Base-by-base conservation (phyloP, 495 filamentous ascomycete genomes). In the Talaromyces nanjingensis region DNA sequence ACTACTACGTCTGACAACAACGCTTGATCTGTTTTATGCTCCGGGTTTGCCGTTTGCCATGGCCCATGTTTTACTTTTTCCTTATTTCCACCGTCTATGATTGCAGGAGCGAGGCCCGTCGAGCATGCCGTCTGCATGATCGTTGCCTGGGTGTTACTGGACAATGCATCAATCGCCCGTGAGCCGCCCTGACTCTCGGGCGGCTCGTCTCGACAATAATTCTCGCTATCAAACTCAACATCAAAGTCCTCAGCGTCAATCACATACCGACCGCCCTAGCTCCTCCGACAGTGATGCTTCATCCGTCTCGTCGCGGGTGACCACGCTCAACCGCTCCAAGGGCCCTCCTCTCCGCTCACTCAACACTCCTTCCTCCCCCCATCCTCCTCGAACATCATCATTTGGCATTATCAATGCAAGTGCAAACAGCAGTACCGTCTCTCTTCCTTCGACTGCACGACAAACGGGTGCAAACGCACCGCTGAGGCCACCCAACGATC, bases 271-370 rank as follows among this genome's bases (percentile, higher is more conserved):
- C 61, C 77, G 74, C 45, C 72, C 77, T 59, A 77, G 73, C 68
- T 79, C 78, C 58, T 82, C 81, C 60, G 80, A 79, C 69, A 83
- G 80, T 70, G 80, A 83, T 75, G 78, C 78, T 63, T 83, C 81
- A 8, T 74, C 71, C 27, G 65, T 66, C 49, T 74, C 73, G 37
- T 83, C 81, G 20, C 80, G 81, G 68, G 74, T 81, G 64, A 83
- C 81, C 33, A 75, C 79, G 22, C 73, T 77, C 57, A 81, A 69
- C 25, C 65, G 69, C 18, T 71, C 73, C 12, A 71, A 72, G 42
- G 65, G 66, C 33, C 63, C 66, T 29, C 63, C 66, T 27, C 67
- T 70, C 24, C 62, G 64, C 20, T 59, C 66, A 9, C 63, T 66
- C 16, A 71, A 53, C 52, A 59, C 65, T 12, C 63, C 73, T 34